These are phyloP conservation scores for Thermothielavioides terrestris DNA, from an alignment of 495 filamentous ascomycete genomes.

Conservation along the genomic window DNA sequence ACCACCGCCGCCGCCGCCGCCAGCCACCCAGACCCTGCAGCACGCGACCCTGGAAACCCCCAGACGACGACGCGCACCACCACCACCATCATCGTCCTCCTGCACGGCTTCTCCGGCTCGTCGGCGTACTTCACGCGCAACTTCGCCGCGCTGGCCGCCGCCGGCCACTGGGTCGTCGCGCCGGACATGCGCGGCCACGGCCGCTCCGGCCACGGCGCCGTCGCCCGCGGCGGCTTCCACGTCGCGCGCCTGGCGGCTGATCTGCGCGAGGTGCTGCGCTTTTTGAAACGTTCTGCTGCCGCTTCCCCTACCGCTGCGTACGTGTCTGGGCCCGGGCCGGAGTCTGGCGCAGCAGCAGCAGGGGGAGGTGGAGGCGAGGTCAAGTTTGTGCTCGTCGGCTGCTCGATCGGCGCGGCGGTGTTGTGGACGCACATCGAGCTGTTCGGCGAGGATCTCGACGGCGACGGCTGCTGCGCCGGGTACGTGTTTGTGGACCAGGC, in stretches of 20 bases:
- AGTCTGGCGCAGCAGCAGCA: too few relatives aligned
- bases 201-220: slow-evolving; percentile 17
- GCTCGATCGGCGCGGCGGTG: slow-evolving; percentile 39
- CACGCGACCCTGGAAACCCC: too few relatives aligned
- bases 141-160: slow-evolving; percentile 17
- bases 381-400: slow-evolving; percentile 28
- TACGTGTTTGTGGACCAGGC: slow-evolving; percentile 41
- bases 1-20: not conserved
- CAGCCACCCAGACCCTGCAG: too few relatives aligned
- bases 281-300: too few relatives aligned
- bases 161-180: slow-evolving; percentile 28
- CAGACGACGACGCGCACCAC: too few relatives aligned
- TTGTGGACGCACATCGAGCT: slow-evolving; percentile 39
- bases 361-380: too few relatives aligned
- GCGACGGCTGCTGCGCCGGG: slow-evolving; percentile 25
- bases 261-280: slow-evolving; percentile 29
- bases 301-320: too few relatives aligned
- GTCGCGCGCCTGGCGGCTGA: slow-evolving; percentile 38
- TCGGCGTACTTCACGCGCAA: slow-evolving; percentile 37
- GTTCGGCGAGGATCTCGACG: slow-evolving; percentile 23
- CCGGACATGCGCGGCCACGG: slow-evolving; percentile 42
- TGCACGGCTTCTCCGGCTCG: slow-evolving; percentile 42
- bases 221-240: slow-evolving; percentile 34
- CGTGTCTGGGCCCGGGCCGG: too few relatives aligned
- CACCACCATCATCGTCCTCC: slow-evolving; percentile 21